Evolutionary conservation across 1,139 yeast genomes (phyloP), one percentile per base, ranked within the genome.

Genomic region (Blastobotrys apis): DNA sequence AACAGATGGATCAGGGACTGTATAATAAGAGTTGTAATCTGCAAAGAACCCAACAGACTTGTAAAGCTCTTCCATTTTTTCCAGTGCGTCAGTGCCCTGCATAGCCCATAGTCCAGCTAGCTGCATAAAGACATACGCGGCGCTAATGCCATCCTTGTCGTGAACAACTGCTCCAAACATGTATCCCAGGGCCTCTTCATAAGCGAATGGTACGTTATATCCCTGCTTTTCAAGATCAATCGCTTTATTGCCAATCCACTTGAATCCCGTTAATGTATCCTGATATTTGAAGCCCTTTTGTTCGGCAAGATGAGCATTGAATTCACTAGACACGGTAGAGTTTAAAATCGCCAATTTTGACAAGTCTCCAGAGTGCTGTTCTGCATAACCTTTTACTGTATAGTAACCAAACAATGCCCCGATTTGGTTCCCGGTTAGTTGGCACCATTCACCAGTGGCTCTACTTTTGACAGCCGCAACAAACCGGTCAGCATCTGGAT

Each of bases 401-500:
- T 75, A 81, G 54, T 75, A 74, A 0, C 96, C 96, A 68, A 90
- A 87, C 41, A 92, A 65, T 47, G 79, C 77, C 0, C 97, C 98
- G 45, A 92, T 74, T 61, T 90, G 95, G 65, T 92, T 90, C 3
- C 98, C 98, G 0, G 94, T 82, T 45, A 92, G 66, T 62, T 90
- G 97, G 39, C 65, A 68, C 95, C 95, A 90, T 17, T 60, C 47
- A 2, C 72, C 75, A 1, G 51, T 47, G 4, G 59, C 54, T 10
- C 26, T 34, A 20, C 63, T 57, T 41, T 65, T 67, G 43, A 80
- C 80, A 1, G 92, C 81, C 0, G 80, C 84, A 5, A 80, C 84
- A 62, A 90, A 90, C 48, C 98, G 71, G 63, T 92, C 98, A 1
- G 97, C 98, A 65, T 92, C 97, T 0, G 98, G 97, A 59, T 92